Evolutionary conservation across 208 protist genomes (phyloP).

Genomic region (Trypanosoma cruzi): DNA sequence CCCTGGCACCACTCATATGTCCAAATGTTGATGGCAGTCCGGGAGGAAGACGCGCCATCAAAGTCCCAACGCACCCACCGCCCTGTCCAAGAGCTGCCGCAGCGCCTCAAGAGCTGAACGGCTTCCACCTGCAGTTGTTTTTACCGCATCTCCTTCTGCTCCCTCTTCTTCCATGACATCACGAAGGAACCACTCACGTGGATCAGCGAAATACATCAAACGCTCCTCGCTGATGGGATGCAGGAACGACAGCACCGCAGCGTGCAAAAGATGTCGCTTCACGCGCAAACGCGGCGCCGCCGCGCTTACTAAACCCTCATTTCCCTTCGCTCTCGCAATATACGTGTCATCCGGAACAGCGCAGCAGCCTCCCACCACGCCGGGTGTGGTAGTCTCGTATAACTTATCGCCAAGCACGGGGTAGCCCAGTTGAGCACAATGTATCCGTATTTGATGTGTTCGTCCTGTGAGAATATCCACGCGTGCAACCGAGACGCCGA

Average conservation of each 20-base stretch:
- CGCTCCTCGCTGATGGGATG: slow-evolving; percentile 38
- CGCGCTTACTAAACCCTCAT: neutral
- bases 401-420: slow-evolving; percentile 86
- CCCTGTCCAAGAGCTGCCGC: slow-evolving; percentile 13
- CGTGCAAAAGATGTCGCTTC: slow-evolving; percentile 74
- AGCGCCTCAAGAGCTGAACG: slow-evolving; percentile 5
- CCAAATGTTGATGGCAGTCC: too few species aligned
- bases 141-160: neutral
- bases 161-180: slow-evolving; percentile 30
- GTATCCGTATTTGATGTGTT: slow-evolving; percentile 83
- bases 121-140: slow-evolving; percentile 1
- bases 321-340: slow-evolving; percentile 44
- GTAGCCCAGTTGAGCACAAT: slow-evolving; percentile 64
- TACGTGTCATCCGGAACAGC: slow-evolving; percentile 73
- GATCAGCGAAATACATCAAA: slow-evolving; percentile 32
- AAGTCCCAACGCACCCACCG: slow-evolving; percentile 1
- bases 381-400: slow-evolving; percentile 56
- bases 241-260: slow-evolving; percentile 42
- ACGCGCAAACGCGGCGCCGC: slow-evolving; percentile 29
- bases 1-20: too few species aligned
- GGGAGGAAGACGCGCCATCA: too few species aligned
- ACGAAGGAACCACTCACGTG: slow-evolving; percentile 47
- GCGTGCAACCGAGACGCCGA: slow-evolving; percentile 55
- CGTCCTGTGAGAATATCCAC: slow-evolving; percentile 71
- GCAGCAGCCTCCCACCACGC: slow-evolving; percentile 26